phyloP scores from a whole-genome alignment of 1,139 yeast genomes.

The Kodamaea fungicola region DNA sequence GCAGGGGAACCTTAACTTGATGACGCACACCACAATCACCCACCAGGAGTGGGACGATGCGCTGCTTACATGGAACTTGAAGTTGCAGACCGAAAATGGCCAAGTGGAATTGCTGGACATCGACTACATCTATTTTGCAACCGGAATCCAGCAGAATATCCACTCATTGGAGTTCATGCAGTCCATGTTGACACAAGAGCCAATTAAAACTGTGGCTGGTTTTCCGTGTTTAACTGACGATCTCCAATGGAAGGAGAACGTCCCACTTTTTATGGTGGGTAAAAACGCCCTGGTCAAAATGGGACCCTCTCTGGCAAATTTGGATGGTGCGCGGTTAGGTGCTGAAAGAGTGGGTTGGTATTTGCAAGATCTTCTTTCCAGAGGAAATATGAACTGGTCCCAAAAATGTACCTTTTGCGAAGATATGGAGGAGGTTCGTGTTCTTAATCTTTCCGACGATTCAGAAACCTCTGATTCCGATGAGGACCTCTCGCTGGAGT shows the following conservation, averaged over 20 bases:
- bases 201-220: constrained; percentile 33
- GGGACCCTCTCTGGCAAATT: constrained; percentile 49
- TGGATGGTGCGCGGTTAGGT: constrained; percentile 47
- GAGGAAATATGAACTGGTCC: constrained; percentile 25
- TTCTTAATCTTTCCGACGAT: constrained; percentile 2
- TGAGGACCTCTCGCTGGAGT: constrained; percentile 2
- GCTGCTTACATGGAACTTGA: constrained; percentile 13
- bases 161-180: constrained; percentile 26
- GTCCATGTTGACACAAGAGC: constrained; percentile 21
- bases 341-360: constrained; percentile 47
- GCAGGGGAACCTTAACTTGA: constrained; percentile 24
- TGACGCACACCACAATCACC: constrained; percentile 22
- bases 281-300: constrained; percentile 42
- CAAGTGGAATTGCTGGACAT: constrained; percentile 13
- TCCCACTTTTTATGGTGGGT: constrained; percentile 44
- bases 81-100: constrained; percentile 6
- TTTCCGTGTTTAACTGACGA: constrained; percentile 45
- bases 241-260: constrained; percentile 37
- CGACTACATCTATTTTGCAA: constrained; percentile 43
- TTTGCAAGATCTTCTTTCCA: constrained; percentile 24
- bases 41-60: constrained; percentile 20
- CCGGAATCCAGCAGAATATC: constrained; percentile 38
- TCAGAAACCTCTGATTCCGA: constrained; percentile 5
- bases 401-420: constrained; percentile 5
- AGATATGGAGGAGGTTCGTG: constrained; percentile 1